Evolutionary conservation across 2,329 filamentous ascomycete genomes (phyloP).

Genomic region (Botrytis pseudocinerea): DNA sequence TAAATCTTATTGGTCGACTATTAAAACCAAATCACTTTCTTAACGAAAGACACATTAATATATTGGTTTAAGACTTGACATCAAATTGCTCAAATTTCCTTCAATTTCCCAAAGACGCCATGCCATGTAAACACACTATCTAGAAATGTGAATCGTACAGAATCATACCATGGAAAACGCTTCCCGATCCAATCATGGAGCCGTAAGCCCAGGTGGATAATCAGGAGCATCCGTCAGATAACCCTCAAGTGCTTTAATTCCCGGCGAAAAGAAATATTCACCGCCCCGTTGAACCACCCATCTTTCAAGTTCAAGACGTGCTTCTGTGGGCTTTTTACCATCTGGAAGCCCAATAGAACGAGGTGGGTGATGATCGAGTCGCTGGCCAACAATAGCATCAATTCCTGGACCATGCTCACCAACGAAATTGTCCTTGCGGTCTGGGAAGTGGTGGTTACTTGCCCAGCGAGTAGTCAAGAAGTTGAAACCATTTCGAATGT

Average conservation of each 20-base stretch:
- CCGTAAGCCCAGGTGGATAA: constrained; percentile 2
- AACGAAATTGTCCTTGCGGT: constrained; percentile 13
- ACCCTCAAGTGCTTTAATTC: constrained; percentile 40
- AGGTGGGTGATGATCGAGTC: constrained; percentile 28
- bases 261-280: constrained; percentile 51
- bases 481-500: constrained; percentile 44
- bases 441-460: constrained; percentile 36
- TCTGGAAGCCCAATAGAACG: constrained; percentile 33
- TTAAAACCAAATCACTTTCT: neutral
- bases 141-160: neutral
- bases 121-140: neutral
- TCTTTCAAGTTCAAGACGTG: constrained; percentile 34
- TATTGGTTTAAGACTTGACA: neutral
- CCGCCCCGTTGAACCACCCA: constrained; percentile 48
- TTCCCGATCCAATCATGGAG: neutral
- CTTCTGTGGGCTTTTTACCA: constrained; percentile 28
- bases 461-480: constrained; percentile 26
- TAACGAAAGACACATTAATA: neutral
- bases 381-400: constrained; percentile 44
- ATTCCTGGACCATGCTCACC: constrained; percentile 38
- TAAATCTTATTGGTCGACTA: neutral
- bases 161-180: neutral
- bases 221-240: constrained; percentile 3
- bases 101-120: neutral
- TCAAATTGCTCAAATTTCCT: neutral